A percentile compares a stretch with the other conserved stretches of the same genome.
phyloP scores from a whole-genome alignment of 164 flowering plant genomes.

The Macadamia tetraphylla region DNA sequence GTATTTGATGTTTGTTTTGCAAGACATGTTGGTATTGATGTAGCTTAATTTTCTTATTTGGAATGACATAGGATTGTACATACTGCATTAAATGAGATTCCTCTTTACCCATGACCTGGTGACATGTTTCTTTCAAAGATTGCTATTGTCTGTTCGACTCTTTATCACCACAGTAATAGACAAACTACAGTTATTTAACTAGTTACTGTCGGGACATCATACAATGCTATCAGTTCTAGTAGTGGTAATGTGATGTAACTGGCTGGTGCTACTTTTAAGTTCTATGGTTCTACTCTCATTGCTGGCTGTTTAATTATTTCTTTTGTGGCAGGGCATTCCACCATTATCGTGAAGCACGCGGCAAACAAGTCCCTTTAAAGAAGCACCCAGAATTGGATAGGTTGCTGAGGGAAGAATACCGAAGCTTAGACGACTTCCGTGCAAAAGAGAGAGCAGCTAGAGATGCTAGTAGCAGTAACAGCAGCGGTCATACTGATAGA shows the following conservation, averaged over 20 bases:
- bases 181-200: too few species aligned
- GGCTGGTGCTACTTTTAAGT: neutral
- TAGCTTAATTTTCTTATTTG: too few species aligned
- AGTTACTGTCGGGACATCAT: too few species aligned
- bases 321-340: constrained; percentile 82
- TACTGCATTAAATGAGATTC: too few species aligned
- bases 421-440: constrained; percentile 71
- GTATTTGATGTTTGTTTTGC: too few species aligned
- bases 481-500: neutral
- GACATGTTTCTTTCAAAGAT: too few species aligned
- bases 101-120: too few species aligned
- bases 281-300: neutral
- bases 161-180: too few species aligned
- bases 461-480: constrained; percentile 20
- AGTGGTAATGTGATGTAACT: neutral
- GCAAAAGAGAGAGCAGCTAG: constrained; percentile 41
- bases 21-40: too few species aligned
- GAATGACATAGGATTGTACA: too few species aligned
- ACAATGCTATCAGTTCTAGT: too few species aligned
- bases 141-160: too few species aligned
- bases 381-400: constrained; percentile 77
- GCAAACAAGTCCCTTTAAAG: constrained; percentile 38
- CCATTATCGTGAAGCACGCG: constrained; percentile 50
- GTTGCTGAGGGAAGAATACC: constrained; percentile 69
- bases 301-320: neutral